Conservation (phyloP, 148 eudicot species). For the Nepenthes mirabilis region DNA sequence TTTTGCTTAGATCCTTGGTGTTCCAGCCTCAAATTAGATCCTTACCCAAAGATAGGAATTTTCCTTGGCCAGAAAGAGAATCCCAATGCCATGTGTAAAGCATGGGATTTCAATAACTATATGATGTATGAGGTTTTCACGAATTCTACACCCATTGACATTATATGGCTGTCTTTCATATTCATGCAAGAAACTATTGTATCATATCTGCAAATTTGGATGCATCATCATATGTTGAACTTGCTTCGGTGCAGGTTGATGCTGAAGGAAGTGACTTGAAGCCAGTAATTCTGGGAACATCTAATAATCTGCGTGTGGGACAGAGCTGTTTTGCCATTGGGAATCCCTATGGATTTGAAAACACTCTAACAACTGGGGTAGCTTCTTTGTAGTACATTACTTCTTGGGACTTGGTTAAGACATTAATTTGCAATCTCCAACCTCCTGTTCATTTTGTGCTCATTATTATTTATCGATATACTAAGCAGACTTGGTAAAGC, state of each 20-base stretch:
- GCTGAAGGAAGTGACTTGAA: constrained; percentile 43
- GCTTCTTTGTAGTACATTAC: neutral
- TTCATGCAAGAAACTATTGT: too few species aligned
- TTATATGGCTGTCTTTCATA: too few species aligned
- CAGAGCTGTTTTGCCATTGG: constrained; percentile 96
- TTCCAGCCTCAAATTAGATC: too few species aligned
- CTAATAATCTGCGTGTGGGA: constrained; percentile 57
- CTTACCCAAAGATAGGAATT: too few species aligned
- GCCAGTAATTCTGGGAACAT: constrained; percentile 64
- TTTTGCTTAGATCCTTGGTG: too few species aligned
- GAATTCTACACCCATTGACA: too few species aligned
- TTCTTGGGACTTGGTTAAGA: neutral
- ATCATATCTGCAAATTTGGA: neutral
- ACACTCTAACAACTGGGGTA: constrained; percentile 97
- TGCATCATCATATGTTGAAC: neutral
- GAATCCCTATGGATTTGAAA: constrained; percentile 87
- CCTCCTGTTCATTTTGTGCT: neutral
- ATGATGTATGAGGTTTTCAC: too few species aligned
- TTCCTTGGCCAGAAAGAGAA: too few species aligned
- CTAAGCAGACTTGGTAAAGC: neutral
- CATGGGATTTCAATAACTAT: too few species aligned
- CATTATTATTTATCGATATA: neutral
- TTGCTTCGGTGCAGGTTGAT: constrained; percentile 45
- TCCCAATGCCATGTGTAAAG: too few species aligned
- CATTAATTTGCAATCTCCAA: neutral